A percentile compares a stretch with the other conserved stretches of the same genome.
These are phyloP conservation scores for Neurospora sp. DNA, from an alignment of 495 filamentous ascomycete genomes.

Conservation along the genomic window DNA sequence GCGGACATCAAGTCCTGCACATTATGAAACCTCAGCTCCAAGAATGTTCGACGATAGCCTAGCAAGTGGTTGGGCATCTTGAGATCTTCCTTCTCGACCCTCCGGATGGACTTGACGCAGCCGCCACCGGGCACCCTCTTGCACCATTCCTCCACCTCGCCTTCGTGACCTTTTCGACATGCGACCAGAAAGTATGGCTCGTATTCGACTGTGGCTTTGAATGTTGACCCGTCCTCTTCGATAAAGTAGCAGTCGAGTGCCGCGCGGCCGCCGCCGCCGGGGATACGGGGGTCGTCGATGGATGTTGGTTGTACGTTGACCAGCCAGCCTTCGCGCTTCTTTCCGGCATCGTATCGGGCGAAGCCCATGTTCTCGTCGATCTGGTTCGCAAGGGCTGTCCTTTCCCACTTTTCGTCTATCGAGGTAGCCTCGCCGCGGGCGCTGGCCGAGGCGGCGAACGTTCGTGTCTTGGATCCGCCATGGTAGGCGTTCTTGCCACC, in stretches of 20 bases:
- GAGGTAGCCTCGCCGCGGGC: conserved; percentile 74
- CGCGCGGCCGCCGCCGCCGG: conserved; percentile 65
- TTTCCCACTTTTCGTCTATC: conserved; percentile 75
- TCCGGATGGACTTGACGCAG: conserved; percentile 64
- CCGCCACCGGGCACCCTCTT: conserved; percentile 74
- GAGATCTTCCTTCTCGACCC: conserved; percentile 86
- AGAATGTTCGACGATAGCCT: conserved; percentile 77
- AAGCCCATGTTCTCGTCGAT: conserved; percentile 97
- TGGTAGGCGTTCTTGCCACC: conserved; percentile 47
- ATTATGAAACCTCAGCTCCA: conserved; percentile 80
- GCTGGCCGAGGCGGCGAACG: conserved; percentile 65
- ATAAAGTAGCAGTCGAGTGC: conserved; percentile 97
- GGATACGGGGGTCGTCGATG: conserved; percentile 73
- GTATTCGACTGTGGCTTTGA: conserved; percentile 94
- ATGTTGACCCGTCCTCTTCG: conserved; percentile 82
- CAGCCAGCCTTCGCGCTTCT: conserved; percentile 82
- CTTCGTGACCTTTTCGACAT: conserved; percentile 76
- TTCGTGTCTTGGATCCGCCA: conserved; percentile 43
- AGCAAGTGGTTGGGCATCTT: conserved; percentile 93
- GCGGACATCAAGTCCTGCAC: conserved; percentile 76
- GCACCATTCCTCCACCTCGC: conserved; percentile 94
- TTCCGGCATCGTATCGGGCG: conserved; percentile 79
- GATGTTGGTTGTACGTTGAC: conserved; percentile 88
- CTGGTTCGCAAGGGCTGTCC: conserved; percentile 67
- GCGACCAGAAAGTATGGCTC: conserved; percentile 95